A percentile compares a stretch with the other conserved stretches of the same genome.
These are phyloP conservation scores for Alternaria brassicae DNA, from an alignment of 2,329 filamentous ascomycete species.

Conservation along the genomic window DNA sequence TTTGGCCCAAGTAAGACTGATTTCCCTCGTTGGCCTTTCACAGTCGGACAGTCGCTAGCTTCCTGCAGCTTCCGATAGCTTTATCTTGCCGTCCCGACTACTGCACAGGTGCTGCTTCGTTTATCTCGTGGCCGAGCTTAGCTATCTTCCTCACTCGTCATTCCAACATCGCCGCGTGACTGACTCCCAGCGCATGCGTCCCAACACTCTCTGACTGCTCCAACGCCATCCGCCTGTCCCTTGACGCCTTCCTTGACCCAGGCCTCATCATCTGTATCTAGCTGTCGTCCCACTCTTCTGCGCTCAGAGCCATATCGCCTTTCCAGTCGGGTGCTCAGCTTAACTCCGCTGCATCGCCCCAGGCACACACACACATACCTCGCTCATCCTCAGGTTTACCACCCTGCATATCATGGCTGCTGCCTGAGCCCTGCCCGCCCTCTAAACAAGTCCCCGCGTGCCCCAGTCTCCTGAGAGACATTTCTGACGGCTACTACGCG, in stretches of 20 bases:
- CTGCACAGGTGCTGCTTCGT: slow-evolving; percentile 11
- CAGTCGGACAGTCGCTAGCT: slow-evolving; percentile 6
- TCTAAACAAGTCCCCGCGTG: slow-evolving; percentile 32
- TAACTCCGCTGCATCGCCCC: slow-evolving; percentile 33
- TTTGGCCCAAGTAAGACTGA: slow-evolving; percentile 19
- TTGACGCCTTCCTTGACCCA: not conserved
- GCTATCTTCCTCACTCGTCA: slow-evolving; percentile 38
- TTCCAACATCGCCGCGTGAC: slow-evolving; percentile 46
- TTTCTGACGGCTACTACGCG: slow-evolving; percentile 32
- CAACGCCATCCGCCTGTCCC: slow-evolving; percentile 15
- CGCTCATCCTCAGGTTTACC: slow-evolving; percentile 24
- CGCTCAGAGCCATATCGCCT: slow-evolving; percentile 1
- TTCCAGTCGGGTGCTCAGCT: slow-evolving; percentile 39
- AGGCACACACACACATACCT: slow-evolving; percentile 15
- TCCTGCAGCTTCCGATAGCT: slow-evolving; percentile 25
- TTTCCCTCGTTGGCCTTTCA: slow-evolving; percentile 22
- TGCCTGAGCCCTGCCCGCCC: slow-evolving; percentile 43
- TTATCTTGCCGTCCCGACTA: slow-evolving; percentile 12
- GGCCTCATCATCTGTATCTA: not conserved
- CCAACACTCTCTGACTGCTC: slow-evolving; percentile 34
- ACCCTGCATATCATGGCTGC: slow-evolving; percentile 42
- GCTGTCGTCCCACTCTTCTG: slow-evolving; percentile 10
- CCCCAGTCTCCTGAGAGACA: slow-evolving; percentile 39
- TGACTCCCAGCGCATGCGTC: slow-evolving; percentile 27
- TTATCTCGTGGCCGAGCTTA: slow-evolving; percentile 21